These are phyloP conservation scores for Trametes sanguinea DNA, from an alignment of 768 basidiomycete genomes.

Conservation along the genomic window DNA sequence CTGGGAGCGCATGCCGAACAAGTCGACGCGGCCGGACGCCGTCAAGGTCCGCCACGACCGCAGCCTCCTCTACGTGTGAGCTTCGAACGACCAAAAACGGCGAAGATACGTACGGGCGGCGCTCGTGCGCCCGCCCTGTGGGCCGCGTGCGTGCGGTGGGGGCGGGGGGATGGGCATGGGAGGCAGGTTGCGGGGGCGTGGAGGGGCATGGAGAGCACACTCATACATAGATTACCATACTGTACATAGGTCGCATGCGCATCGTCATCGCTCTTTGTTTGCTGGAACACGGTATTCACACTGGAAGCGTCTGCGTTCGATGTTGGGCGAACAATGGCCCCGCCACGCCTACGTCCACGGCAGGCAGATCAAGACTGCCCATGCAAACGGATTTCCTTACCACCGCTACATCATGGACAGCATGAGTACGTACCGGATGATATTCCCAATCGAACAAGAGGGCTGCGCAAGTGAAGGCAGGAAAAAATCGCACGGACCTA, in stretches of 20 bases:
- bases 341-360: too few relatives aligned
- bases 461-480: not conserved
- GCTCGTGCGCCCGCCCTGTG: too few relatives aligned
- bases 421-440: too few relatives aligned
- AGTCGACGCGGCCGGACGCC: conserved; percentile 54
- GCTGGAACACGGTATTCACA: not conserved
- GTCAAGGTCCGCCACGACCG: conserved; percentile 71
- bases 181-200: too few relatives aligned
- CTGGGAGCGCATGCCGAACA: conserved; percentile 85
- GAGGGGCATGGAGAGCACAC: not conserved
- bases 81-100: not conserved
- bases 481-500: not conserved
- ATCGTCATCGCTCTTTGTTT: conserved; percentile 9
- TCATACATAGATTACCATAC: conserved; percentile 6
- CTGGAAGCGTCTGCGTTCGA: too few relatives aligned
- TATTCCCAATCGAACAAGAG: not conserved
- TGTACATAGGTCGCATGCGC: conserved; percentile 15
- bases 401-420: too few relatives aligned
- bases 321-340: too few relatives aligned
- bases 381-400: too few relatives aligned
- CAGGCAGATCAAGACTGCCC: too few relatives aligned
- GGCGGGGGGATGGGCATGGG: too few relatives aligned
- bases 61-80: conserved; percentile 20
- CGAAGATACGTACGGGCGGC: not conserved
- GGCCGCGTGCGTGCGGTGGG: too few relatives aligned